Conservation (phyloP, 2,329 filamentous ascomycete species). For the Trichoderma asperellum region DNA sequence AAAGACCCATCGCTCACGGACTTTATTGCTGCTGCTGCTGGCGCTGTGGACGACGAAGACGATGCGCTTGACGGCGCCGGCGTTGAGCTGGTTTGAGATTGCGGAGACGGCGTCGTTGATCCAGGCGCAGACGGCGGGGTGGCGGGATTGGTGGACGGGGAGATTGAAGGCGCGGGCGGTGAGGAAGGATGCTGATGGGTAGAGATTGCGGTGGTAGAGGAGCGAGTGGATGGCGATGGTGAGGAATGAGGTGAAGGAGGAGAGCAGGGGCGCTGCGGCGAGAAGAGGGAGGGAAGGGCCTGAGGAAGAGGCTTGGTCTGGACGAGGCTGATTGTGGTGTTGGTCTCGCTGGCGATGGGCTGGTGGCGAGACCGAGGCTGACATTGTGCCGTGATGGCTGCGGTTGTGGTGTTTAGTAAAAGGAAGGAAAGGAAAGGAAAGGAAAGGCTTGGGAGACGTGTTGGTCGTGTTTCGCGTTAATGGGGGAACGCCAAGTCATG, state of each 20-base stretch:
- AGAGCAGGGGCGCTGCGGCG: conserved; percentile 56
- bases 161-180: conserved; percentile 81
- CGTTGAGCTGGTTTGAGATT: conserved; percentile 70
- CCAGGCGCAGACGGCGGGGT: conserved; percentile 85
- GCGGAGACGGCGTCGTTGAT: conserved; percentile 79
- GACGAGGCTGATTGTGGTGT: not conserved
- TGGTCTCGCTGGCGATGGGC: not conserved
- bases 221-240: conserved; percentile 84
- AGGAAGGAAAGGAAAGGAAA: no score
- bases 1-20: conserved; percentile 66
- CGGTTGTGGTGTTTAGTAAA: not conserved
- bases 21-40: conserved; percentile 40
- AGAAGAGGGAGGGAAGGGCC: conserved; percentile 40
- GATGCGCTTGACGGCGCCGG: conserved; percentile 52
- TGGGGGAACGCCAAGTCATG: not conserved
- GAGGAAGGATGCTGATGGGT: conserved; percentile 77
- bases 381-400: conserved; percentile 7
- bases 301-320: not conserved
- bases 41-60: conserved; percentile 52
- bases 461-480: not conserved
- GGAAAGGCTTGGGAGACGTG: not conserved
- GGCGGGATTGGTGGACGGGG: conserved; percentile 81
- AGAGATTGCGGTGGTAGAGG: conserved; percentile 79
- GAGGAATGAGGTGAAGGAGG: conserved; percentile 77
- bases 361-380: conserved; percentile 5